Conservation (phyloP, 2,329 filamentous ascomycete species). For the Trichoderma cornu-damae region DNA sequence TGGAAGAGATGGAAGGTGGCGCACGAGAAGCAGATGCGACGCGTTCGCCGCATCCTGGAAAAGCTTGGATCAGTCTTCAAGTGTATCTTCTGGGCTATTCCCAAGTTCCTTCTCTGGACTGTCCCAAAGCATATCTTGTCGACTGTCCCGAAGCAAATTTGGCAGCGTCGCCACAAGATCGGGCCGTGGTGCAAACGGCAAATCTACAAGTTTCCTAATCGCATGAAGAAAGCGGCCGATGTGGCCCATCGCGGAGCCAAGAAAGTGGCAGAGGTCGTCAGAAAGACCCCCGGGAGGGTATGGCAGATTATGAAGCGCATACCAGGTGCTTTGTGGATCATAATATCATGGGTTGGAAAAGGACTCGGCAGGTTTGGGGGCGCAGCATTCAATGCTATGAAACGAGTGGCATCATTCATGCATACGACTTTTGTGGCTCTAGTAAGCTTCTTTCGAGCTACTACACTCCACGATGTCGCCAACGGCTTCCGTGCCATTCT, state of each 20-base stretch:
- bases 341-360: constrained; percentile 30
- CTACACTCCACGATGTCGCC: constrained; percentile 39
- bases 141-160: constrained; percentile 28
- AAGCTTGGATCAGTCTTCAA: constrained; percentile 25
- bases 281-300: constrained; percentile 17
- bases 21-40: constrained; percentile 29
- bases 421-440: constrained; percentile 35
- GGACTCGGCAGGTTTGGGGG: constrained; percentile 26
- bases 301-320: constrained; percentile 24
- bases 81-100: constrained; percentile 30
- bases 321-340: constrained; percentile 25
- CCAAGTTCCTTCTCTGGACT: constrained; percentile 29
- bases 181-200: constrained; percentile 30
- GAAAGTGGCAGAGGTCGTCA: constrained; percentile 24
- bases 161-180: constrained; percentile 28
- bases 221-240: constrained; percentile 23
- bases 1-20: constrained; percentile 35
- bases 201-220: constrained; percentile 26
- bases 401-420: constrained; percentile 30
- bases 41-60: constrained; percentile 23
- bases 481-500: constrained; percentile 32
- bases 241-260: constrained; percentile 23
- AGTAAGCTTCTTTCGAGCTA: constrained; percentile 31
- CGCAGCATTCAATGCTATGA: constrained; percentile 26
- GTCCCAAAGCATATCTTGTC: constrained; percentile 31